Percentiles rank a stretch among this genome's conserved stretches.
Evolutionary conservation across 495 filamentous ascomycete genomes (phyloP).

Genomic region (Penicillium samsonianum): DNA sequence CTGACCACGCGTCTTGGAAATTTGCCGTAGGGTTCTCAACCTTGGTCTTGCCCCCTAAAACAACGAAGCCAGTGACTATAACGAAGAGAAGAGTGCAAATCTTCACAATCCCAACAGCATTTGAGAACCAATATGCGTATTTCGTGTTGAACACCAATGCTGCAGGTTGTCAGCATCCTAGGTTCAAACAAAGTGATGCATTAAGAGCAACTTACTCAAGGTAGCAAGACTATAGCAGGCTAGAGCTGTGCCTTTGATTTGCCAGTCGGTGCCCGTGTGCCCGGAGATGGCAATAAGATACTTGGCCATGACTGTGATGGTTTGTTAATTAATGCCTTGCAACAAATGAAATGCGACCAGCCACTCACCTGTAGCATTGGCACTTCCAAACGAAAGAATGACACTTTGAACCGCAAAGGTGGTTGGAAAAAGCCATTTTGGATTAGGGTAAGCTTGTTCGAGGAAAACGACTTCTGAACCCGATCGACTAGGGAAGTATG

Average conservation of each 20-base stretch:
- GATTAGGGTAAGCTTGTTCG: conserved; percentile 57
- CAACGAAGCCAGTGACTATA: conserved; percentile 54
- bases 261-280: conserved; percentile 45
- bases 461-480: conserved; percentile 58
- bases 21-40: conserved; percentile 51
- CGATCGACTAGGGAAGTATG: conserved; percentile 56
- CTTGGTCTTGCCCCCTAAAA: conserved; percentile 49
- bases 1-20: conserved; percentile 49
- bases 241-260: conserved; percentile 56
- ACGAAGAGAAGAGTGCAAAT: conserved; percentile 54
- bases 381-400: conserved; percentile 16
- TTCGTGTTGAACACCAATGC: conserved; percentile 37
- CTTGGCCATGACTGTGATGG: conserved; percentile 46
- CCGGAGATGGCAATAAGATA: conserved; percentile 52
- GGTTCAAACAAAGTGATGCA: not conserved
- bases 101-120: conserved; percentile 22
- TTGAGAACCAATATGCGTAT: conserved; percentile 14
- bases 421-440: conserved; percentile 52
- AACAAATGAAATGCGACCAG: accelerated
- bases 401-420: conserved; percentile 53
- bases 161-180: not conserved
- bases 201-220: not conserved
- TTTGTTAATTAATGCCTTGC: not conserved
- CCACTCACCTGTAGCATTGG: conserved; percentile 6
- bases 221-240: conserved; percentile 30